Conservation (phyloP, 2,329 filamentous ascomycete genomes). For the Ophiostoma sp. region DNA sequence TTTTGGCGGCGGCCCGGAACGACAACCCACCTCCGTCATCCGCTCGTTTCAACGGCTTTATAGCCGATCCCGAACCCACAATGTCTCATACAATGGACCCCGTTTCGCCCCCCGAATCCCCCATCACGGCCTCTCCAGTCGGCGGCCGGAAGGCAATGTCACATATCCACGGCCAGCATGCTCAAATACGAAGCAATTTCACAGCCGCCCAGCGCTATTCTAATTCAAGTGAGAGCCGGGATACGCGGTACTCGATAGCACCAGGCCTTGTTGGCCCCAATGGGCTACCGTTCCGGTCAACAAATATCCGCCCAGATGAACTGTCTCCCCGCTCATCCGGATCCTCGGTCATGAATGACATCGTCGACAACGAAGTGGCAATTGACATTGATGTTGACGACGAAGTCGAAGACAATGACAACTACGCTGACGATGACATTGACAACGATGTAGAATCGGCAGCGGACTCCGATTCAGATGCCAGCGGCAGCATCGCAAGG, state of each 20-base stretch:
- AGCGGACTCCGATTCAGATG: constrained; percentile 22
- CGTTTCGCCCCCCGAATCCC: constrained; percentile 41
- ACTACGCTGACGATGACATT: constrained; percentile 9
- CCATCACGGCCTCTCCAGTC: constrained; percentile 35
- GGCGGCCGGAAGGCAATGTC: constrained; percentile 30
- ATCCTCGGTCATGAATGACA: constrained; percentile 28
- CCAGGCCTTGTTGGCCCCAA: constrained; percentile 31
- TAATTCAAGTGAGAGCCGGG: constrained; percentile 22
- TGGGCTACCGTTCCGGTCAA: constrained; percentile 34
- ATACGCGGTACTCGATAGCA: constrained; percentile 28
- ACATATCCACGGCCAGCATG: constrained; percentile 14
- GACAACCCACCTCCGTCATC: neutral
- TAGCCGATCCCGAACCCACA: constrained; percentile 5
- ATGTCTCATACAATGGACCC: constrained; percentile 32
- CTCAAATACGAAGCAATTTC: constrained; percentile 10
- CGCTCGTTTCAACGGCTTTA: neutral
- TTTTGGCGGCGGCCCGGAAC: constrained; percentile 1
- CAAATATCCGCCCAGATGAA: constrained; percentile 31
- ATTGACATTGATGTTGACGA: constrained; percentile 17
- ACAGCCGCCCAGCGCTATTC: constrained; percentile 14
- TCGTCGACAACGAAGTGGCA: neutral
- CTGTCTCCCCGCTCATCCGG: constrained; percentile 37
- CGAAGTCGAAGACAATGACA: constrained; percentile 15
- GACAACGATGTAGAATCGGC: neutral
- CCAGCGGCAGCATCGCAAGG: constrained; percentile 12